phyloP scores from a whole-genome alignment of 208 protist genomes.

The Trypanosoma rangeli region DNA sequence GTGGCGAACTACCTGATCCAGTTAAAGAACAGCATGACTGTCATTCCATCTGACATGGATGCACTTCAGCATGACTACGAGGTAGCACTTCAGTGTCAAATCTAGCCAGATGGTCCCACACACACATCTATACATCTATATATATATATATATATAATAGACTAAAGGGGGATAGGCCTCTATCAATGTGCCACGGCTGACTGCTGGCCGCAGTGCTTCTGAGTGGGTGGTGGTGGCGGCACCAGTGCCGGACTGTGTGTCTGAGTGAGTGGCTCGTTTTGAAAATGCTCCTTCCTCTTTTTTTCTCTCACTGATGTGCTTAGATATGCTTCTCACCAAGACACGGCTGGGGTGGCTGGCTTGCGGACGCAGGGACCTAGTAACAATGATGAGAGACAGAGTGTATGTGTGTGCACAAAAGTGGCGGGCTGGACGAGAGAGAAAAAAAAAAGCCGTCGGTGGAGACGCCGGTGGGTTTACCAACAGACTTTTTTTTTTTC shows the following conservation, averaged over 20 bases:
- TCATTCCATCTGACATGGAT: slow-evolving; percentile 46
- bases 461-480: too few relatives aligned
- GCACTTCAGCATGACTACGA: slow-evolving; percentile 47
- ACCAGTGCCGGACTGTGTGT: too few relatives aligned
- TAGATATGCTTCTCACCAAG: background rate
- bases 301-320: background rate
- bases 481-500: background rate
- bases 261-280: background rate
- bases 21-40: slow-evolving; percentile 64
- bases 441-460: too few relatives aligned
- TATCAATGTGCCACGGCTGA: background rate
- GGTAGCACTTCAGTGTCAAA: slow-evolving; percentile 28
- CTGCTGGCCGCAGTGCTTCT: background rate
- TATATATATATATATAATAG: slow-evolving; percentile 6
- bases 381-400: background rate
- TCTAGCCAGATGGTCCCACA: background rate
- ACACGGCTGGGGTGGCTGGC: background rate
- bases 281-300: background rate
- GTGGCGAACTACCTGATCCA: slow-evolving; percentile 75
- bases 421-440: too few relatives aligned
- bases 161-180: background rate
- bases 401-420: background rate
- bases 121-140: background rate
- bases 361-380: background rate
- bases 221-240: background rate